Evolutionary conservation across 306 rosid species (phyloP).

Genomic region (Heteromeles arbutifolia): DNA sequence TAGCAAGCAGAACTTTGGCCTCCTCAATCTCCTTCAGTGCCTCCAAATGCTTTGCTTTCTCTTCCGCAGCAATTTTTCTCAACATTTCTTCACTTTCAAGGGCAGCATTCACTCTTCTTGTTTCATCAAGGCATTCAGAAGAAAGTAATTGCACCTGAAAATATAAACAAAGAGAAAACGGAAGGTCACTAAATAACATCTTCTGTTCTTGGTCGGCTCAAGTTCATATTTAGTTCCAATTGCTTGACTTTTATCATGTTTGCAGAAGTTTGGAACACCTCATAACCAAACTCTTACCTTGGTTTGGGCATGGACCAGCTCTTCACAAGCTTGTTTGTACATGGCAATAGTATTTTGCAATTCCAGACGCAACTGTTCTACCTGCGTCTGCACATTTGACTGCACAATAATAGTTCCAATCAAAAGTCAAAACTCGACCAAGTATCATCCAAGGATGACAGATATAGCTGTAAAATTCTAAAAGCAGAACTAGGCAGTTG

Average conservation of each 20-base stretch:
- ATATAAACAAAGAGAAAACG: slow-evolving; percentile 4
- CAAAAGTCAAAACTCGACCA: slow-evolving; percentile 16
- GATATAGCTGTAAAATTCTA: neutral
- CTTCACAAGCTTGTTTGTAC: slow-evolving; percentile 76
- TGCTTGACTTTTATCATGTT: no score
- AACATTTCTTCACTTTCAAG: slow-evolving; percentile 55
- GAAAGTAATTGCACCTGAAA: slow-evolving; percentile 62
- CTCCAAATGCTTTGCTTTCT: slow-evolving; percentile 64
- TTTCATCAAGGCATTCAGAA: slow-evolving; percentile 69
- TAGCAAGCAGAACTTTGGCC: slow-evolving; percentile 54
- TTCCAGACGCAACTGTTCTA: slow-evolving; percentile 58
- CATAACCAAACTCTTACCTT: slow-evolving; percentile 48
- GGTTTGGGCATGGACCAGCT: slow-evolving; percentile 60
- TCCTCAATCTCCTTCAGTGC: slow-evolving; percentile 66
- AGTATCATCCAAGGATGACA: neutral
- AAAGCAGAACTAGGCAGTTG: neutral
- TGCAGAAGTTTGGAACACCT: neutral
- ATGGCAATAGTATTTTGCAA: slow-evolving; percentile 62
- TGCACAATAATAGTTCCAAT: slow-evolving; percentile 22
- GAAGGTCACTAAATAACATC: slow-evolving; percentile 7
- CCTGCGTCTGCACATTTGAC: slow-evolving; percentile 51
- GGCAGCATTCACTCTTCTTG: slow-evolving; percentile 58
- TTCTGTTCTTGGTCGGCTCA: neutral
- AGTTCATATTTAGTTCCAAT: slow-evolving; percentile 6
- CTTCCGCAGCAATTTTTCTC: slow-evolving; percentile 75